Base-by-base conservation (phyloP, 148 eudicot species). In the Pouteria glomerata region DNA sequence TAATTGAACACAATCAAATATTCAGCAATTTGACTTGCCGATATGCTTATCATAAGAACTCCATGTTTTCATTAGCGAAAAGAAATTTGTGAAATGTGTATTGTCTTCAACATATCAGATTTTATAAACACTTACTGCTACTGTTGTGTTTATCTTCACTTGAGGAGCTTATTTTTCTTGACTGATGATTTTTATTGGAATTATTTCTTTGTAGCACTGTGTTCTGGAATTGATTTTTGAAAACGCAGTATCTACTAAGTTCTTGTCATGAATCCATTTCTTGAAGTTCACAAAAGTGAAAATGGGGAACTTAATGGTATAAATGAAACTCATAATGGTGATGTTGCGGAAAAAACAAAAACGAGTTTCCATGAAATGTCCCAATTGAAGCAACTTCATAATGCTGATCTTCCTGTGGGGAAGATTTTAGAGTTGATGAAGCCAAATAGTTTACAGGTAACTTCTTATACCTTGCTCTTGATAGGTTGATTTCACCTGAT, bases 371-470 rank as follows among this genome's bases (percentile, higher is more conserved):
- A 65, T 58, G 78, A 80, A 50, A 62, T 35, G 6, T 48, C 74
- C 56, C 79, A 82, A 34, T 50, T 72, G n/a, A 82, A 78, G 70
- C 80, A 74, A 51, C 78, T 80, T 57, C 57, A 21, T 61, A 57
- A 18, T 71, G 81, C 52, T 58, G 96, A 88, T 74, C 73, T 87
- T 66, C 74, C 88, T 70, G 52, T 76, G 73, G 52, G 81, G 33
- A 88, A 82, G 74, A 76, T 87, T 62, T 77, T 90, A 68, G 98
- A 91, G 72, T 42, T 88, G 74, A 79, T 81, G 80, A 95, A 89
- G 79, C 75, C 82, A 77, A 85, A 80, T 72, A 87, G 85, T 79
- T 77, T 91, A 66, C 90, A 95, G 89, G 98, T 95, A 79, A 80
- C 29, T 73, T 52, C 44, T 39, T 39, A 39, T 39, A 10, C 44